phyloP scores from a whole-genome alignment of 805 yeast species.

The Teunomyces gatunensis region DNA sequence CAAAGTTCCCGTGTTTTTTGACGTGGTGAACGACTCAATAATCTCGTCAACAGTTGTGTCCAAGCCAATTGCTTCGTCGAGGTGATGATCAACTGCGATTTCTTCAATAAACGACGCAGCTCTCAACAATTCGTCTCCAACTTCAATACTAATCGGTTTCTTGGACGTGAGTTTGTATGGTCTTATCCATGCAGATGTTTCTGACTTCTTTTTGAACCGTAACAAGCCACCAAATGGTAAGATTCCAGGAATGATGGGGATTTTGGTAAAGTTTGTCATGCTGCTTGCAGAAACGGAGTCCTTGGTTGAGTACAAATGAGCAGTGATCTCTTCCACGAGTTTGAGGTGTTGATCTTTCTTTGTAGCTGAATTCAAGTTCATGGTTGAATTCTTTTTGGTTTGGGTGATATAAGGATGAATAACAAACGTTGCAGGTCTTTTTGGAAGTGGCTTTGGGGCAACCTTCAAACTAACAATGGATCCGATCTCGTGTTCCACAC shows the following conservation, averaged over 20 bases:
- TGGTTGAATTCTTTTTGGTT: slow-evolving; percentile 28
- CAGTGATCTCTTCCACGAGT: slow-evolving; percentile 17
- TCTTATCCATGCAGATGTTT: slow-evolving; percentile 41
- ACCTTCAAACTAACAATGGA: slow-evolving; percentile 51
- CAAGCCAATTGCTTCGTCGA: slow-evolving; percentile 52
- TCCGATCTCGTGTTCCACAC: slow-evolving; percentile 50
- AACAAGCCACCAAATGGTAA: slow-evolving; percentile 63
- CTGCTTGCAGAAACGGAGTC: slow-evolving; percentile 28
- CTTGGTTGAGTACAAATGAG: slow-evolving; percentile 14
- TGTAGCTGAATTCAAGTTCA: slow-evolving; percentile 26
- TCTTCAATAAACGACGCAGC: slow-evolving; percentile 39
- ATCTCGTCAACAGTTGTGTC: slow-evolving; percentile 43
- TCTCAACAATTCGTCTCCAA: slow-evolving; percentile 50
- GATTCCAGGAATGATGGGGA: slow-evolving; percentile 48
- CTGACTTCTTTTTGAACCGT: slow-evolving; percentile 47
- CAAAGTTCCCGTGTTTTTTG: slow-evolving; percentile 52
- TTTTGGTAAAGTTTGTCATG: slow-evolving; percentile 48
- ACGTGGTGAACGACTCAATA: slow-evolving; percentile 39
- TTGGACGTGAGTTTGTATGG: slow-evolving; percentile 29
- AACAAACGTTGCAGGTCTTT: slow-evolving; percentile 38
- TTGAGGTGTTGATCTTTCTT: slow-evolving; percentile 26
- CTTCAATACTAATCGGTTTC: slow-evolving; percentile 38
- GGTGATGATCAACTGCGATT: background rate
- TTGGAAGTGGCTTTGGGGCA: slow-evolving; percentile 33
- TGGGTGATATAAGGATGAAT: slow-evolving; percentile 57